Evolutionary conservation across 805 yeast genomes (phyloP).

Genomic region (Ascoidea rubescens): DNA sequence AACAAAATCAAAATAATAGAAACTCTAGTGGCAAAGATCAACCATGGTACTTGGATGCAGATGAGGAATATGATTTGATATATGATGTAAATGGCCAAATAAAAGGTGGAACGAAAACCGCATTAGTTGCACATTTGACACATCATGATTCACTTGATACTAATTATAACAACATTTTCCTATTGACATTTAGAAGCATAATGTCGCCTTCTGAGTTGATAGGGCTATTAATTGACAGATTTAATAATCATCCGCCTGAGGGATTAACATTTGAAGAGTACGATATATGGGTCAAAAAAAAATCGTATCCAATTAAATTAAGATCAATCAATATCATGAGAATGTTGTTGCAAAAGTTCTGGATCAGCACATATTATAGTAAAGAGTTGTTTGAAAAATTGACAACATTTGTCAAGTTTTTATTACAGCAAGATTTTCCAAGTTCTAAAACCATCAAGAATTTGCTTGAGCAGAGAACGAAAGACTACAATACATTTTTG

Average conservation of each 20-base stretch:
- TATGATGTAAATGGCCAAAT: constrained; percentile 59
- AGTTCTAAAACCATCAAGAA: constrained; percentile 24
- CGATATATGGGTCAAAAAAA: constrained; percentile 58
- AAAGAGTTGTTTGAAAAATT: constrained; percentile 23
- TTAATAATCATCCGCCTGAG: constrained; percentile 69
- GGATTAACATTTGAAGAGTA: constrained; percentile 77
- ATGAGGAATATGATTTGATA: constrained; percentile 41
- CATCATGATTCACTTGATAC: constrained; percentile 54
- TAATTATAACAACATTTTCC: constrained; percentile 51
- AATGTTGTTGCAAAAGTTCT: constrained; percentile 50
- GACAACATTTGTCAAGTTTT: constrained; percentile 24
- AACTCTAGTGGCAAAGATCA: constrained; percentile 21
- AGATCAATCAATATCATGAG: constrained; percentile 57
- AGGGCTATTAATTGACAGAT: constrained; percentile 45
- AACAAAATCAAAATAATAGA: not conserved
- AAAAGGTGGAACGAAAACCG: constrained; percentile 74
- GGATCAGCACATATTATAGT: constrained; percentile 50
- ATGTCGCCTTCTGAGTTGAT: constrained; percentile 52
- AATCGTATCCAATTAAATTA: constrained; percentile 50
- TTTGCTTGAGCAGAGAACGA: not conserved
- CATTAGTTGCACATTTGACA: constrained; percentile 68
- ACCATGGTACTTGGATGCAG: constrained; percentile 66
- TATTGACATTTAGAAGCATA: constrained; percentile 66
- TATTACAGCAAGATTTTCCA: constrained; percentile 27
- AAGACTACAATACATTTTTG: not conserved